Evolutionary conservation across 2,329 filamentous ascomycete species (phyloP), one percentile per base, ranked within the genome.

Genomic region (Fusarium kyushuense): DNA sequence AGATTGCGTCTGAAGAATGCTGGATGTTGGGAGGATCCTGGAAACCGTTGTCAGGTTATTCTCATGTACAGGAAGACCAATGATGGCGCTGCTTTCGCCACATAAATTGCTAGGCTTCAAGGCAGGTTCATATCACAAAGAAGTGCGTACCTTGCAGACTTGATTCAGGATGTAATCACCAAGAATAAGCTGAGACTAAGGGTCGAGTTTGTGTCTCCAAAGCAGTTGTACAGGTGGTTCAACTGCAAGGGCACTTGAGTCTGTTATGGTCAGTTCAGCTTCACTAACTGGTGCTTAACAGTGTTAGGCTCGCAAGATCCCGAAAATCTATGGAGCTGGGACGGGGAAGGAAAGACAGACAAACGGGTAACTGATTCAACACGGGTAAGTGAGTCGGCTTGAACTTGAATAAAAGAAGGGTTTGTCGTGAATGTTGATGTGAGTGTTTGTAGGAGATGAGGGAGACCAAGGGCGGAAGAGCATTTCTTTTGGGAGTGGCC

Each of bases 401-500:
- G 72, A 65, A 65, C 67, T 76, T 56, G 68, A 66, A 74, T 65
- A 72, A 72, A 71, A 71, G 74, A 67, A 66, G 74, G 76, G 67
- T 77, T 65, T 73, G 68, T 54, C 51, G 65, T 48, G 47, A 67
- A 27, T 63, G 66, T 67, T 57, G 70, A 70, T 70, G 68, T 65
- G 63, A 69, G 62, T 68, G 71, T 72, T 42, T 38, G 51, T 61
- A 58, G 57, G 54, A 66, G 71, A 69, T 68, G 65, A 72, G 71
- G 57, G 64, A 74, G 72, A 66, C 69, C 61, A 66, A 69, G 71
- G 64, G 73, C 62, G 72, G 67, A 69, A 67, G 71, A 63, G 72
- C 73, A 74, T 79, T 79, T 76, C 76, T 75, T 77, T 76, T 79
- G 69, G 65, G 71, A 64, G 69, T 70, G 65, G 65, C 69, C 65